phyloP scores from a whole-genome alignment of 2,329 filamentous ascomycete genomes.

The Microcyclosporella mali region DNA sequence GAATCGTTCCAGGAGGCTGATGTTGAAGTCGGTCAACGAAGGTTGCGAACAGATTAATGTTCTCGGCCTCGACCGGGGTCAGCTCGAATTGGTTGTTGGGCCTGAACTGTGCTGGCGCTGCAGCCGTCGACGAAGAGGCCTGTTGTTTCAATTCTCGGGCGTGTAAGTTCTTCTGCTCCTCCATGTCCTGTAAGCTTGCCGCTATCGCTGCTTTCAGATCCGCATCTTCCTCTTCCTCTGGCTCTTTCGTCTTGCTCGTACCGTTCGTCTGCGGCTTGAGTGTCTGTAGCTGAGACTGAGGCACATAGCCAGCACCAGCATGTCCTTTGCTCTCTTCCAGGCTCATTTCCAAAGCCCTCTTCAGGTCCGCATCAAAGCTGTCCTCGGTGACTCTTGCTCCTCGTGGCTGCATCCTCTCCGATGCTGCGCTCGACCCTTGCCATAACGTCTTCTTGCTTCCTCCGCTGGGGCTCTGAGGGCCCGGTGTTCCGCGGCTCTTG shows the following conservation, averaged over 20 bases:
- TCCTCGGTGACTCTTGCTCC: conserved; percentile 67
- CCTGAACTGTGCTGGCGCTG: conserved; percentile 46
- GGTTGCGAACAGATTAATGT: conserved; percentile 93
- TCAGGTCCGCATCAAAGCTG: conserved; percentile 89
- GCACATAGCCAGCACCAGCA: conserved; percentile 62
- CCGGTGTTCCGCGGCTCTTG: conserved; percentile 48
- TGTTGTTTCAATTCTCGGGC: conserved; percentile 78
- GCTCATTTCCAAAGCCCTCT: conserved; percentile 91
- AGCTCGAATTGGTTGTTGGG: conserved; percentile 93
- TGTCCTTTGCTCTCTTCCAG: conserved; percentile 82
- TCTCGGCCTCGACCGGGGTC: conserved; percentile 88
- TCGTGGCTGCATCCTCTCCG: conserved; percentile 72
- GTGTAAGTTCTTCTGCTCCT: conserved; percentile 92
- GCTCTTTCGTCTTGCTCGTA: conserved; percentile 21
- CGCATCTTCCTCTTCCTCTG: conserved; percentile 69
- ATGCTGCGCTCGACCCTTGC: conserved; percentile 42
- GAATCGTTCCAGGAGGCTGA: conserved; percentile 87
- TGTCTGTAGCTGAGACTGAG: conserved; percentile 43
- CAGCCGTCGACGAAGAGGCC: conserved; percentile 43
- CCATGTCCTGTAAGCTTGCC: conserved; percentile 91
- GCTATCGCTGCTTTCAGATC: conserved; percentile 93
- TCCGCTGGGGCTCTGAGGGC: conserved; percentile 23
- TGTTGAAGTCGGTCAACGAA: conserved; percentile 91
- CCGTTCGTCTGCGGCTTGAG: conserved; percentile 30
- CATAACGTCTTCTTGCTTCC: conserved; percentile 49